A percentile compares a stretch with the other conserved stretches of the same genome.
These are phyloP conservation scores for Bodo saltans DNA, from an alignment of 78 protist species.

Conservation along the genomic window DNA sequence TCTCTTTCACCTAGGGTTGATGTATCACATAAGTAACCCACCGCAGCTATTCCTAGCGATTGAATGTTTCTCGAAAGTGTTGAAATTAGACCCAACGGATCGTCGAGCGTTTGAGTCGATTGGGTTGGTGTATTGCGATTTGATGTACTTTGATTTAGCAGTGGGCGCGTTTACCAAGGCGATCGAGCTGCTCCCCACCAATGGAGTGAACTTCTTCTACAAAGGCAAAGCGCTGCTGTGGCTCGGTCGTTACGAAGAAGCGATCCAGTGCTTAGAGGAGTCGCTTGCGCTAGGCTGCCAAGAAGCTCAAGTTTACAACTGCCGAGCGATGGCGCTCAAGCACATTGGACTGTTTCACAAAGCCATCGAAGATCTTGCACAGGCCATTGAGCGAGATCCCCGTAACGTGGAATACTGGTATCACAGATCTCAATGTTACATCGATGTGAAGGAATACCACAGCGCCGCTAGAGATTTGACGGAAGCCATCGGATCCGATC, in stretches of 20 bases:
- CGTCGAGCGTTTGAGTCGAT: constrained; percentile 28
- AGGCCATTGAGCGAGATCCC: constrained; percentile 3
- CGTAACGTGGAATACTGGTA: constrained; percentile 15
- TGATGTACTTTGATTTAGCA: constrained; percentile 28
- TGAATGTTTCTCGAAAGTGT: constrained; percentile 20
- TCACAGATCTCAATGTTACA: constrained; percentile 30
- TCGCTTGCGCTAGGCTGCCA: constrained; percentile 3
- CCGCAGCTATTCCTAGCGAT: constrained; percentile 9
- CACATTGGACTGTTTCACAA: neutral
- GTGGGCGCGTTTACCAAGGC: constrained; percentile 29
- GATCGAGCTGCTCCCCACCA: neutral
- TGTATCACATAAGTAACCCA: constrained; percentile 18
- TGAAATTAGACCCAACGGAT: neutral
- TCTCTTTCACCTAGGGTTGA: constrained; percentile 36
- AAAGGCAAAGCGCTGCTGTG: constrained; percentile 18
- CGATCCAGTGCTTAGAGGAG: neutral
- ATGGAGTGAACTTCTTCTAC: constrained; percentile 10
- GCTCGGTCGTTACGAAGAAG: constrained; percentile 15
- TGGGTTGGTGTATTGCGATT: constrained; percentile 30
- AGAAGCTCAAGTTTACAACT: neutral
- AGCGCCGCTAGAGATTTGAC: constrained; percentile 10
- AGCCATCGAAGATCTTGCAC: neutral
- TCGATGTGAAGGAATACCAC: constrained; percentile 21
- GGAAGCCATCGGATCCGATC: constrained; percentile 1
- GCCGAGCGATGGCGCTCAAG: constrained; percentile 10